These are phyloP conservation scores for Phytophthora syringae DNA, from an alignment of 352 stramenopile species.

Conservation along the genomic window DNA sequence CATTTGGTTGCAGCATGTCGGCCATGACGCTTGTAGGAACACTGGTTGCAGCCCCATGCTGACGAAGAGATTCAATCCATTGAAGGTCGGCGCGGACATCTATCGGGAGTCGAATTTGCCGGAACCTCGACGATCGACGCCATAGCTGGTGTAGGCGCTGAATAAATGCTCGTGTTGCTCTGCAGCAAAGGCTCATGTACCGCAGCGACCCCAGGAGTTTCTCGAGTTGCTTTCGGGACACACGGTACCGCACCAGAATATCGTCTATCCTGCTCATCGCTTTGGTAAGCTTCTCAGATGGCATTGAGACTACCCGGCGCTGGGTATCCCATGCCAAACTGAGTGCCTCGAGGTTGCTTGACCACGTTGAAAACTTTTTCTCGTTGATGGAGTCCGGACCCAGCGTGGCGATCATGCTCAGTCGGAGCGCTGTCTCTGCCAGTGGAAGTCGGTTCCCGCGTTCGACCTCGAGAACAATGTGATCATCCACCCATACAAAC, in stretches of 20 bases:
- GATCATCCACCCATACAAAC: conserved; percentile 43
- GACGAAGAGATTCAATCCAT: conserved; percentile 3
- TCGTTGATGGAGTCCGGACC: conserved; percentile 35
- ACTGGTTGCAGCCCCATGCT: background rate
- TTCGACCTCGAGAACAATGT: conserved; percentile 31
- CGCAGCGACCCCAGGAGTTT: conserved; percentile 33
- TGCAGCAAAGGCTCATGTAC: conserved; percentile 23
- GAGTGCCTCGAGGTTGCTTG: conserved; percentile 2
- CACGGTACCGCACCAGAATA: background rate
- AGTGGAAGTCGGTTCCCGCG: background rate
- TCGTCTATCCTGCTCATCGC: background rate
- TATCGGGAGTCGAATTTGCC: background rate
- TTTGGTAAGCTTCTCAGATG: conserved; percentile 20
- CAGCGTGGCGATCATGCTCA: conserved; percentile 6
- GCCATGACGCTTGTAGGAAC: conserved; percentile 10
- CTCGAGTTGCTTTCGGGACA: background rate
- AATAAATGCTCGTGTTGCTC: conserved; percentile 15
- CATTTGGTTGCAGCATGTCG: background rate
- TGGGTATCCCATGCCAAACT: conserved; percentile 14
- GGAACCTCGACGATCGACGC: background rate
- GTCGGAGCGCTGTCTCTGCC: background rate
- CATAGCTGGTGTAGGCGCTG: conserved; percentile 10
- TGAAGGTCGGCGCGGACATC: background rate
- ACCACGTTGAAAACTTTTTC: conserved; percentile 30
- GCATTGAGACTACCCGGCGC: conserved; percentile 7